Evolutionary conservation across 495 filamentous ascomycete species (phyloP), one percentile per base, ranked within the genome.

Genomic region (Neurospora sp.): DNA sequence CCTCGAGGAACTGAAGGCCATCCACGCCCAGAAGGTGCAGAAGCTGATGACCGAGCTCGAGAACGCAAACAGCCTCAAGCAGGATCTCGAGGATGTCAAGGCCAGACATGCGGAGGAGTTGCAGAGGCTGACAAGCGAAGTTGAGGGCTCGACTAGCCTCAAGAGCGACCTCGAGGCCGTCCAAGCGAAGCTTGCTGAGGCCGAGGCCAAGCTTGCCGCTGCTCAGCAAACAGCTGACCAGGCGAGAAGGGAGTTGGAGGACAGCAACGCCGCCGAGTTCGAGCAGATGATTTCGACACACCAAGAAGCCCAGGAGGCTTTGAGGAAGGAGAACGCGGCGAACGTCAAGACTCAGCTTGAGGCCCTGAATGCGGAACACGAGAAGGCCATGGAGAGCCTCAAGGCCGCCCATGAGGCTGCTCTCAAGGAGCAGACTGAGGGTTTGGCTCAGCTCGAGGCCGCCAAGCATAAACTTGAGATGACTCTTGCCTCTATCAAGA

Each of bases 211-310:
- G 6, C 82, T 85, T 69, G 77, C 78, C 12, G 74, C 79, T 22
- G 79, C 80, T 14, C 27, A 66, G 27, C 53, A 66, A 18, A 35
- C 53, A 5, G 69, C 87, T n/a, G 82, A 80, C 31, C 74, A 82
- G 2, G 68, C 82, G 22, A 85, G 82, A 77, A 83, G 84, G 72
- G 80, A 81, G 38, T 79, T 79, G 14, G 84, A 87, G 69, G 81
- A 83, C 27, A 78, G 75, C 14, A 85, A 88, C 72, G 80, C 81
- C 6, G 76, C 78, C 38, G 86, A 88, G 71, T 73, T 87, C 9
- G 84, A 88, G 75, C 83, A 85, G 75, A 75, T 88, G 35, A 82
- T 84, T 48, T 75, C 79, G 0, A 74, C 79, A 75, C 80, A 87
- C 74, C 79, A 82, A 68, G 82, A 85, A 73, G 81, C 83, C 37